phyloP scores from a whole-genome alignment of 805 yeast genomes.

The Pichia paraexigua region DNA sequence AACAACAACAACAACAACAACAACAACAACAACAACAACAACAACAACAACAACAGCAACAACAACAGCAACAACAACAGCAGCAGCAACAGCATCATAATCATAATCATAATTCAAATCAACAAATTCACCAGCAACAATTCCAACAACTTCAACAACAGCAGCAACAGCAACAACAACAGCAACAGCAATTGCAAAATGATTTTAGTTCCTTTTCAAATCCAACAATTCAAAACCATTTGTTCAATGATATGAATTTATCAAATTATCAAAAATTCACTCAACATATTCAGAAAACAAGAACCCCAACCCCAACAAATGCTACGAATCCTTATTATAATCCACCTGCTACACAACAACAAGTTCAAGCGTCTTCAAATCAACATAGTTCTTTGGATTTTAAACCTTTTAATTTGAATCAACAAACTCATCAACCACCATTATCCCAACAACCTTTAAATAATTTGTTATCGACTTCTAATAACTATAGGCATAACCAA shows the following conservation, averaged over 20 bases:
- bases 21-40: conserved; percentile 16
- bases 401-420: not conserved
- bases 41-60: conserved; percentile 3
- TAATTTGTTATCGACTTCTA: not conserved
- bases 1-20: too few species aligned
- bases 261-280: conserved; percentile 9
- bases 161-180: conserved; percentile 3
- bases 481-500: not conserved
- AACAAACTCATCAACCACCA: not conserved
- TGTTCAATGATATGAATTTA: conserved; percentile 7
- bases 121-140: conserved; percentile 3
- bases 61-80: conserved; percentile 1
- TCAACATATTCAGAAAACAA: conserved; percentile 10
- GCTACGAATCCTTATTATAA: conserved; percentile 2
- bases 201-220: not conserved
- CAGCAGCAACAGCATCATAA: conserved; percentile 14
- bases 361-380: not conserved
- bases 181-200: conserved; percentile 13
- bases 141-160: not conserved
- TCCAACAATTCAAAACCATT: not conserved
- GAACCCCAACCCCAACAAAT: conserved; percentile 4
- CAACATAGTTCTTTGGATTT: not conserved
- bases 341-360: not conserved
- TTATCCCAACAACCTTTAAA: not conserved
- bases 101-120: conserved; percentile 16